Base-by-base conservation (phyloP, 495 filamentous ascomycete genomes). In the Annulohypoxylon bovei region DNA sequence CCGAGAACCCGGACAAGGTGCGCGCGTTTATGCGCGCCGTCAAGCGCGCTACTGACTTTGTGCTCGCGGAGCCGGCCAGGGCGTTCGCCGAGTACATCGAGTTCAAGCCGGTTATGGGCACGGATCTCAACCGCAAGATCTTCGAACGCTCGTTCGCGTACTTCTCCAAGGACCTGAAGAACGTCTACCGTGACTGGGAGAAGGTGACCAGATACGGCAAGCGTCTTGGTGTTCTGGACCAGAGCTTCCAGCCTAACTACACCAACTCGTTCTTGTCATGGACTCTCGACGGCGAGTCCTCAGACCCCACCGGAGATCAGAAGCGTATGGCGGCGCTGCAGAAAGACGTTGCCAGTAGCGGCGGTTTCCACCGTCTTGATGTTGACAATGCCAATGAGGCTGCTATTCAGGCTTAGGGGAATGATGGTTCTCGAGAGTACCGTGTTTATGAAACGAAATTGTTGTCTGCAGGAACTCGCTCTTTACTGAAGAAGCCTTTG, bases 171-270 rank as follows among this genome's bases (percentile, higher is more conserved):
- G 89, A 92, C 68, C 70, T 92, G 65, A 89, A 92, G 88, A 91
- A 91, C 73, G 88, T 92, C 20, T 67, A 75, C 54, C 86, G 88
- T 62, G 89, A 91, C 81, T 91, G 88, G 88, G 76, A 80, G 54
- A 92, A 92, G 83, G 89, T 91, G 27, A 91, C 89, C 44, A 81
- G 80, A 65, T 92, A 92, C 62, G 88, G 88, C 37, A 90, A 91
- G 81, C 81, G 88, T 12, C 81, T 91, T 12, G 88, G 83, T 4
- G 85, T 91, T 46, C 78, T 92, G 16, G 81, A 85, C 52, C 80
- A 77, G 39, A 69, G 65, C 70, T 91, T 91, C 77, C 75, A 80
- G 74, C 82, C 88, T 9, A 92, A 92, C 81, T 91, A 90, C 77
- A 90, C 88, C 73, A 92, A 91, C 65, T 72, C 83, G 58, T 90